A percentile compares a stretch with the other conserved stretches of the same genome.
Conservation (phyloP, 139 green algal species). For the Chlamydomonas applanata region DNA sequence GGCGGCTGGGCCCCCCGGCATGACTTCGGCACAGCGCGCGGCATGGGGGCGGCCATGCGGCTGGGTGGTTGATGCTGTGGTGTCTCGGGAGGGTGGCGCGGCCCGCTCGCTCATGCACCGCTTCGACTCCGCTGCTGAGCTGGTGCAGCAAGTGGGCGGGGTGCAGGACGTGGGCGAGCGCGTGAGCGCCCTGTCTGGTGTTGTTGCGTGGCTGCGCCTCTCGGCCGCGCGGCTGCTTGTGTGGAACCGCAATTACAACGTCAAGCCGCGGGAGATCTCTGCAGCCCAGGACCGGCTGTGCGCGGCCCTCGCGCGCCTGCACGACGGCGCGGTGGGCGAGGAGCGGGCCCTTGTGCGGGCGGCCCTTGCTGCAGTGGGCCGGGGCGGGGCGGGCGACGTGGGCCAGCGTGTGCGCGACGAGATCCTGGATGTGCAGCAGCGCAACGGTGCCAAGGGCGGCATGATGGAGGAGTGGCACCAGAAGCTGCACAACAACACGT, state of each 20-base stretch:
- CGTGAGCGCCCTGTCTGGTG: constrained; percentile 10
- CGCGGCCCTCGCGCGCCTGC: constrained; percentile 10
- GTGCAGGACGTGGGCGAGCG: neutral
- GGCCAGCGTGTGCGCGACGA: constrained; percentile 76
- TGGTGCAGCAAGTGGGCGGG: constrained; percentile 21
- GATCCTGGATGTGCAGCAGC: constrained; percentile 64
- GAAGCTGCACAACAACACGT: constrained; percentile 89
- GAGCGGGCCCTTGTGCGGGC: constrained; percentile 36
- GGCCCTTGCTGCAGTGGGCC: constrained; percentile 53
- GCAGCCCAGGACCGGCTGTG: constrained; percentile 45
- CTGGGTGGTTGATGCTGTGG: too few relatives aligned
- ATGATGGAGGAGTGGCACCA: constrained; percentile 86
- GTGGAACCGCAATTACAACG: constrained; percentile 80
- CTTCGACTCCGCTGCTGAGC: neutral
- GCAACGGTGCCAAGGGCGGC: constrained; percentile 35
- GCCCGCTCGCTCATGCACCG: constrained; percentile 15
- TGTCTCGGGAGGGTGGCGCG: too few relatives aligned
- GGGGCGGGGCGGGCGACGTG: constrained; percentile 59
- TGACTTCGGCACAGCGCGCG: too few relatives aligned
- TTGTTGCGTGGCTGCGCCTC: constrained; percentile 31
- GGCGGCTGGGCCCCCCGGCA: too few relatives aligned
- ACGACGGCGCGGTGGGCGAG: neutral
- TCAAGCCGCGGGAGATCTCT: constrained; percentile 74
- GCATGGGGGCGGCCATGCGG: too few relatives aligned
- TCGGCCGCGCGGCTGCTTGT: constrained; percentile 26